phyloP scores from a whole-genome alignment of 768 basidiomycete genomes.

The Amanita exitialis region DNA sequence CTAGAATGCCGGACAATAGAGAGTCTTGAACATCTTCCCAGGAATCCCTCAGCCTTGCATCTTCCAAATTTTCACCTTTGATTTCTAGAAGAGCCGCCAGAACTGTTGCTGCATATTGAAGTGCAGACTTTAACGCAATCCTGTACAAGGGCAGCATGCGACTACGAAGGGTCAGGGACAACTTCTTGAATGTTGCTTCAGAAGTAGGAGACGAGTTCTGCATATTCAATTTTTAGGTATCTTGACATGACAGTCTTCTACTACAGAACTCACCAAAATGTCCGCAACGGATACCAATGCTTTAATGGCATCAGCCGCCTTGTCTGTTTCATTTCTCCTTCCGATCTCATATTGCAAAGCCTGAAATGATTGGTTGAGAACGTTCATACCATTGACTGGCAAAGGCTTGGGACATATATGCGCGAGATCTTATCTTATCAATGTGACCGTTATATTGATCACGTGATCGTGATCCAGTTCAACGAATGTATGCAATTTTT shows the following conservation, averaged over 20 bases:
- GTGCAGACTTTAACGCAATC: conserved; percentile 23
- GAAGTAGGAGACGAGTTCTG: conserved; percentile 31
- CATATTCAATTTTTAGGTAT: background rate
- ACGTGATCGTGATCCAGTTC: background rate
- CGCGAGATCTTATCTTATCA: background rate
- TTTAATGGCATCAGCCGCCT: background rate
- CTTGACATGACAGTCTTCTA: background rate
- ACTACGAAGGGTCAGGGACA: conserved; percentile 30
- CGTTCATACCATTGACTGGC: background rate
- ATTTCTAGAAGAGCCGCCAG: conserved; percentile 27
- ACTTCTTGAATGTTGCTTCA: conserved; percentile 22
- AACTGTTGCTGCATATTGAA: conserved; percentile 31
- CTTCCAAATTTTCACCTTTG: conserved; percentile 20
- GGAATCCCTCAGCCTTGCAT: conserved; percentile 10
- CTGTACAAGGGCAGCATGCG: conserved; percentile 35
- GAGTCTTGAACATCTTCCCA: conserved; percentile 40
- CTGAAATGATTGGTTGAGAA: background rate
- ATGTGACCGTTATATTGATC: background rate
- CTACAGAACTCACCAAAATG: background rate
- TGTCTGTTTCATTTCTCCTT: background rate
- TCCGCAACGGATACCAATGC: background rate
- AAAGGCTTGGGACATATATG: background rate
- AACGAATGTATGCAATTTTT: background rate
- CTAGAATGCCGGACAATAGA: conserved; percentile 44
- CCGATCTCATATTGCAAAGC: background rate